Conservation (phyloP, 2,329 filamentous ascomycete genomes). For the Diplocarpon rosae region DNA sequence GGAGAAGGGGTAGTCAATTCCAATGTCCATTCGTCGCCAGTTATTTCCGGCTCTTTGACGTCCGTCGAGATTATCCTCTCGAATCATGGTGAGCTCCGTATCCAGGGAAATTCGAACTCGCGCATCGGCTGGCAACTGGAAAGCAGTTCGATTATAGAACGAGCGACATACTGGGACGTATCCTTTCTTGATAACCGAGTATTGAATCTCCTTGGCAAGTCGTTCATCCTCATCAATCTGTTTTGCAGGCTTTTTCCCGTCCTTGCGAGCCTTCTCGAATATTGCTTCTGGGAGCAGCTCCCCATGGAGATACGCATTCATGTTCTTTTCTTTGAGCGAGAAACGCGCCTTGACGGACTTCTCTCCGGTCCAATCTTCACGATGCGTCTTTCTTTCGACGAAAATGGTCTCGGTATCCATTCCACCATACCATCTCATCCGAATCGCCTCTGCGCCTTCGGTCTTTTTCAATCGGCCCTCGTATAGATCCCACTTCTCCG, state of each 20-base stretch:
- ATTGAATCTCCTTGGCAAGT: conserved; percentile 85
- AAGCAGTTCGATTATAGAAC: conserved; percentile 97
- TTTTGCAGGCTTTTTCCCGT: conserved; percentile 86
- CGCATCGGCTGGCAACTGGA: conserved; percentile 92
- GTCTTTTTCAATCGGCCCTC: conserved; percentile 93
- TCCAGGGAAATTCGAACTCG: conserved; percentile 94
- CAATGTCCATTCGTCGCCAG: conserved; percentile 96
- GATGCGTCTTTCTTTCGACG: conserved; percentile 93
- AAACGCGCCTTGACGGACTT: conserved; percentile 98
- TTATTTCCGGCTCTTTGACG: conserved; percentile 67
- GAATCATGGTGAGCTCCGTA: conserved; percentile 87
- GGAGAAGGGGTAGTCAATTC: conserved; percentile 87
- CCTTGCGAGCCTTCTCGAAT: conserved; percentile 94
- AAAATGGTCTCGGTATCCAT: conserved; percentile 96
- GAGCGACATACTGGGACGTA: conserved; percentile 85
- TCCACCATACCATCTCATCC: conserved; percentile 91
- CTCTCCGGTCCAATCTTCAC: conserved; percentile 98
- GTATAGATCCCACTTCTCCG: conserved; percentile 88
- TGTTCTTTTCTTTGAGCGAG: conserved; percentile 89
- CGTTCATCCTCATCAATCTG: conserved; percentile 87
- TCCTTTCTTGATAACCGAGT: conserved; percentile 76
- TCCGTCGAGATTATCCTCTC: conserved; percentile 90
- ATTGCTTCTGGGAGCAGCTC: conserved; percentile 74
- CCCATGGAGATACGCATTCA: conserved; percentile 81
- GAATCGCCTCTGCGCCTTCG: conserved; percentile 92